phyloP scores from a whole-genome alignment of 2,329 filamentous ascomycete genomes.

The Raffaelea ambrosiae region DNA sequence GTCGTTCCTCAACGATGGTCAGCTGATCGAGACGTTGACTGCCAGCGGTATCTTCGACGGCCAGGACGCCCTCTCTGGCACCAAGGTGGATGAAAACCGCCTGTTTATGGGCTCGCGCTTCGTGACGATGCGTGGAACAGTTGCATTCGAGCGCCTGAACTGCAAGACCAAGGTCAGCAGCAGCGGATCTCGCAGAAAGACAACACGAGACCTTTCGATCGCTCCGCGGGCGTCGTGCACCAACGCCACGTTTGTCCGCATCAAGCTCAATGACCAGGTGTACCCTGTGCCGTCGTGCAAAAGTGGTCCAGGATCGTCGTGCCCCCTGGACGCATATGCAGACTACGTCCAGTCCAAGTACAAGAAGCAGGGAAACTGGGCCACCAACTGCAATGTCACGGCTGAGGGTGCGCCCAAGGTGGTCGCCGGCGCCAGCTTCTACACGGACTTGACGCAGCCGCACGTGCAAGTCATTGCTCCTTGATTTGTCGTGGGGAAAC shows the following conservation, averaged over 20 bases:
- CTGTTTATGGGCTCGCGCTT: conserved; percentile 48
- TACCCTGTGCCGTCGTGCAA: conserved; percentile 50
- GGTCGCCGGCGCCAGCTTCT: conserved; percentile 40
- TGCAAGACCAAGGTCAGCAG: conserved; percentile 26
- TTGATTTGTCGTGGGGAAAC: no score
- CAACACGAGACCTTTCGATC: no score
- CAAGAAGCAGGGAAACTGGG: conserved; percentile 39
- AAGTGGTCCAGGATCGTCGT: conserved; percentile 46
- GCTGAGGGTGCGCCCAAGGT: conserved; percentile 26
- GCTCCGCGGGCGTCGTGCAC: conserved; percentile 2
- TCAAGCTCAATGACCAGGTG: conserved; percentile 54
- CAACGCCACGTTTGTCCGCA: conserved; percentile 40
- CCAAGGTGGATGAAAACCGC: conserved; percentile 35
- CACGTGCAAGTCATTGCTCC: background rate
- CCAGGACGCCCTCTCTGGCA: conserved; percentile 38
- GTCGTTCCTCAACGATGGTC: conserved; percentile 58
- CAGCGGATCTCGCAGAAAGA: background rate
- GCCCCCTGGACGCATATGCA: conserved; percentile 36
- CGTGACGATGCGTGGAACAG: conserved; percentile 55
- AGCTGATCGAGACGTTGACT: conserved; percentile 52
- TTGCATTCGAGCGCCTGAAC: conserved; percentile 54
- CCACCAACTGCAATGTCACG: conserved; percentile 38
- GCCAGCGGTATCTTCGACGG: conserved; percentile 53
- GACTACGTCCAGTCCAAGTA: conserved; percentile 36
- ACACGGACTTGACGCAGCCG: conserved; percentile 29